Percentiles rank a stretch among this genome's conserved stretches.
These are phyloP conservation scores for Beta macrorhiza DNA, from an alignment of 179 eudicot species.

Conservation along the genomic window DNA sequence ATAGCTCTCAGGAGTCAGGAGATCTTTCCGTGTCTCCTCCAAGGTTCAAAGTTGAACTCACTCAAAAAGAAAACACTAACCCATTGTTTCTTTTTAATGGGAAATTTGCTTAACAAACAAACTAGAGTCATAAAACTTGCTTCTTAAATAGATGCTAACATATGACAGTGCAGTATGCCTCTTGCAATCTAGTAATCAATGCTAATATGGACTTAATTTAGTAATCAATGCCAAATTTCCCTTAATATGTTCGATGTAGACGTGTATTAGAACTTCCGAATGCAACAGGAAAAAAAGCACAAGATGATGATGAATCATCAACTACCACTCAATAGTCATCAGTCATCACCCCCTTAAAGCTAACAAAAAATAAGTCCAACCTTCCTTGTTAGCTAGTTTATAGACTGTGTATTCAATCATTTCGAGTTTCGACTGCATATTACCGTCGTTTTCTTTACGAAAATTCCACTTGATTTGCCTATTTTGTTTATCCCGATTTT, in stretches of 20 bases:
- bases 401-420: no score
- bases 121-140: no score
- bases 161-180: neutral
- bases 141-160: neutral
- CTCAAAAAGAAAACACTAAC: neutral
- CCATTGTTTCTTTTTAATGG: neutral
- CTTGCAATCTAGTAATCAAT: neutral
- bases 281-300: neutral
- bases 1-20: neutral
- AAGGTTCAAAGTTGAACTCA: neutral
- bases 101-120: neutral
- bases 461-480: neutral
- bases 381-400: neutral
- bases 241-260: neutral
- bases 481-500: no score
- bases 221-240: neutral
- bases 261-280: neutral
- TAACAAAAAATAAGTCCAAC: neutral
- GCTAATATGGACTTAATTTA: neutral
- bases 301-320: neutral
- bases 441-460: no score
- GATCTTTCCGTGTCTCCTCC: no score
- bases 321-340: neutral
- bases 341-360: neutral
- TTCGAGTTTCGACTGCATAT: no score